Percentiles rank a stretch among this genome's conserved stretches.
Evolutionary conservation across 2,329 filamentous ascomycete species (phyloP).

Genomic region (Phoma sp.): DNA sequence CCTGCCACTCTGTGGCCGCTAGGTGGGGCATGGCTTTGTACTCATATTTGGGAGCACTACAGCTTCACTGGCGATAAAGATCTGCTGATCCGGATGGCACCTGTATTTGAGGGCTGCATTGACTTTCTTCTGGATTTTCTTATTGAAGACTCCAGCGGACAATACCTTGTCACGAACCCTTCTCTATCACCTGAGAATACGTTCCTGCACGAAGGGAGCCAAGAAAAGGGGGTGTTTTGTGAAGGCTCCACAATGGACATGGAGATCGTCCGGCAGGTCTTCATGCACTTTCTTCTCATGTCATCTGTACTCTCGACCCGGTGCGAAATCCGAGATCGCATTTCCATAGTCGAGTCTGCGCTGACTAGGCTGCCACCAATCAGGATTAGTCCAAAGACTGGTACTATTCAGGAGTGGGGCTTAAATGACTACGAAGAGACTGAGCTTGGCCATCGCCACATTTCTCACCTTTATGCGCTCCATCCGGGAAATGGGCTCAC

Average conservation of each 20-base stretch:
- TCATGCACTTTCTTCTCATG: constrained; percentile 40
- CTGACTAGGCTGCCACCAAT: constrained; percentile 21
- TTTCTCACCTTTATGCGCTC: constrained; percentile 60
- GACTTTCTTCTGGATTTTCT: constrained; percentile 53
- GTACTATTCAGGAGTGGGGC: constrained; percentile 39
- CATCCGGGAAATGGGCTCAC: constrained; percentile 56
- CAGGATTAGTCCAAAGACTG: constrained; percentile 35
- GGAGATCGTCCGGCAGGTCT: constrained; percentile 53
- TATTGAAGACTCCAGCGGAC: constrained; percentile 32
- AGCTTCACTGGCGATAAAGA: constrained; percentile 27
- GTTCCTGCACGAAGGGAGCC: constrained; percentile 33
- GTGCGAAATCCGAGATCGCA: neutral
- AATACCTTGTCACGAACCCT: constrained; percentile 44
- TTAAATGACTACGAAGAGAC: constrained; percentile 46
- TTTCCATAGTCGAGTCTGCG: constrained; percentile 4
- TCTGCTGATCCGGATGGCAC: constrained; percentile 25
- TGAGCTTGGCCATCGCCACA: constrained; percentile 60
- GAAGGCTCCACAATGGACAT: constrained; percentile 56
- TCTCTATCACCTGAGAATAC: constrained; percentile 52
- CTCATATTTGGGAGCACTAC: constrained; percentile 33
- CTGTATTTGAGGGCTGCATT: constrained; percentile 46
- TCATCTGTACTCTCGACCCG: neutral
- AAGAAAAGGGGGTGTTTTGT: constrained; percentile 29
- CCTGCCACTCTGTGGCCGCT: constrained; percentile 37
- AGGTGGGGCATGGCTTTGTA: constrained; percentile 38